Evolutionary conservation across 805 yeast genomes (phyloP).

Genomic region (Ogataea paraovalis): DNA sequence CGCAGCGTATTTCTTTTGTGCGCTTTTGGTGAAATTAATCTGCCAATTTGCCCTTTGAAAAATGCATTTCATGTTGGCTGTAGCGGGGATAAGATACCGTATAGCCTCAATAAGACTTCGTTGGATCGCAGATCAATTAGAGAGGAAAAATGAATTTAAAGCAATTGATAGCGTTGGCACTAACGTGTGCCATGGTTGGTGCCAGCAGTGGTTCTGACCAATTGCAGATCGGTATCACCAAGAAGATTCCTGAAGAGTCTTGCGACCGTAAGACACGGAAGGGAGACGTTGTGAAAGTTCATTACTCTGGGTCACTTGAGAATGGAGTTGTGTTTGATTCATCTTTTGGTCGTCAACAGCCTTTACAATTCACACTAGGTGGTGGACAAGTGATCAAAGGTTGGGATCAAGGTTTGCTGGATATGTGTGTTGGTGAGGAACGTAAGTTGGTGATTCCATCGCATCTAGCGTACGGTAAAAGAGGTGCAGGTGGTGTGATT

Average conservation of each 20-base stretch:
- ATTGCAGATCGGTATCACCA: constrained; percentile 38
- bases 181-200: neutral
- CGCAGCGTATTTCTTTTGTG: too few relatives aligned
- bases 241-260: constrained; percentile 43
- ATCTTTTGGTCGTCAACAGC: constrained; percentile 58
- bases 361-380: constrained; percentile 73
- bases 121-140: too few relatives aligned
- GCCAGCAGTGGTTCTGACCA: constrained; percentile 1
- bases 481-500: constrained; percentile 65
- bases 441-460: constrained; percentile 79
- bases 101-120: too few relatives aligned
- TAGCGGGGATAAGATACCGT: too few relatives aligned
- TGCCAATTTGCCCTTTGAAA: too few relatives aligned
- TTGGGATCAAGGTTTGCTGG: constrained; percentile 82
- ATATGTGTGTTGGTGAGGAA: constrained; percentile 88
- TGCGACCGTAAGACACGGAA: constrained; percentile 55
- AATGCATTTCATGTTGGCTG: too few relatives aligned
- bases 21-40: too few relatives aligned
- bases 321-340: constrained; percentile 76
- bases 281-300: constrained; percentile 72
- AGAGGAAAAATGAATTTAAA: constrained; percentile 5
- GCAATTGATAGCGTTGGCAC: neutral
- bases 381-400: constrained; percentile 78
- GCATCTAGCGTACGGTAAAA: constrained; percentile 67
- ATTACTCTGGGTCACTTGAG: constrained; percentile 68